These are phyloP conservation scores for Pichia nakasei DNA, from an alignment of 805 yeast species.

Conservation along the genomic window DNA sequence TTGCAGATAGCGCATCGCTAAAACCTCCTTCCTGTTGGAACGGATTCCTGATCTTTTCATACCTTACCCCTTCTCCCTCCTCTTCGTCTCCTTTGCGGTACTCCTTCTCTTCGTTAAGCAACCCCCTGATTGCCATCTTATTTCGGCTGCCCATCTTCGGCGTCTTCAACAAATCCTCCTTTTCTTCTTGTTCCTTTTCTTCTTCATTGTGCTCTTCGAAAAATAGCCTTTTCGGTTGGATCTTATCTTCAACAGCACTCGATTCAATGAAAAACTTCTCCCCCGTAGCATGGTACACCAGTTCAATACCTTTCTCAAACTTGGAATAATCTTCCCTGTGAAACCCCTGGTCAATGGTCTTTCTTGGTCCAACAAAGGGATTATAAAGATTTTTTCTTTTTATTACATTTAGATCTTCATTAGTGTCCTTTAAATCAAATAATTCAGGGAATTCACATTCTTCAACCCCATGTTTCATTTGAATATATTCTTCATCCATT, in stretches of 20 bases:
- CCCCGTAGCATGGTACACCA: conserved; percentile 35
- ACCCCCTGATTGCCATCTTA: no score
- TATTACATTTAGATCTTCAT: conserved; percentile 7
- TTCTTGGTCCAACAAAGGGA: conserved; percentile 20
- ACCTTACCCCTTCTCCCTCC: no score
- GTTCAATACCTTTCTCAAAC: conserved; percentile 32
- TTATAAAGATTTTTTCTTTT: conserved; percentile 12
- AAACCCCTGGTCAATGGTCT: background rate
- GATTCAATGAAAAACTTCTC: conserved; percentile 25
- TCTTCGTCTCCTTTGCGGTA: no score
- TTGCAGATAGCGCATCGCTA: background rate
- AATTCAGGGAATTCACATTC: conserved; percentile 14
- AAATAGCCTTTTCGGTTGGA: conserved; percentile 32
- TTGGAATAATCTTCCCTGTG: conserved; percentile 10
- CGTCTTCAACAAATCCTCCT: no score
- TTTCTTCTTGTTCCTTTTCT: conserved; percentile 10
- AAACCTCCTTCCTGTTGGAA: conserved; percentile 8
- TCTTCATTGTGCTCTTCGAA: conserved; percentile 14
- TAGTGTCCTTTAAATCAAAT: conserved; percentile 9
- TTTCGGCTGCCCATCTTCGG: no score
- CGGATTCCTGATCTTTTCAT: conserved; percentile 19
- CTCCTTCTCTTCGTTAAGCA: no score
- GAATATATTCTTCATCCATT: conserved; percentile 26
- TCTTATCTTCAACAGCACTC: conserved; percentile 24
- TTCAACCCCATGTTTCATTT: conserved; percentile 18